Evolutionary conservation across 75 land plant species (phyloP).

Genomic region (Pseudotsuga menziesii): DNA sequence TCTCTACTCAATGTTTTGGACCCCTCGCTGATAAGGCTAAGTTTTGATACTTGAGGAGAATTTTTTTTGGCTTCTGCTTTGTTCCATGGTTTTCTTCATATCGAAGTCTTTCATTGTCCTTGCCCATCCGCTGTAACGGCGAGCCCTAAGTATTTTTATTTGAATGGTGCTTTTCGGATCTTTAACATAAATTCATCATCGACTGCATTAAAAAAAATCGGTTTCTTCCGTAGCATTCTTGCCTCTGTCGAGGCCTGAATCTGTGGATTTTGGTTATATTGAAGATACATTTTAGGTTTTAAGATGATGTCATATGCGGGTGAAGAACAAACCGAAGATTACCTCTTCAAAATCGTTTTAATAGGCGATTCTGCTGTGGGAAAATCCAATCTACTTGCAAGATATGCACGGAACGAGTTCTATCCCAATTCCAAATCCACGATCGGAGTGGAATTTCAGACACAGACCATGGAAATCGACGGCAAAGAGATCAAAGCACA

Average conservation of each 20-base stretch:
- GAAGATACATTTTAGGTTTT: background rate
- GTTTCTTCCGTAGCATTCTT: background rate
- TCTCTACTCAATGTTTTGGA: no score
- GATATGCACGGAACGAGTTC: conserved; percentile 69
- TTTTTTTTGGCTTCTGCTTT: no score
- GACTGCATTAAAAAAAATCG: background rate
- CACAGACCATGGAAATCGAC: conserved; percentile 71
- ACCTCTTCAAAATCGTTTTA: conserved; percentile 72
- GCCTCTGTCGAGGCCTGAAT: background rate
- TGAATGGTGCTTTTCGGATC: background rate
- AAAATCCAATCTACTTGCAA: conserved; percentile 69
- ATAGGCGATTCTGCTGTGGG: conserved; percentile 85
- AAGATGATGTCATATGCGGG: conserved; percentile 48
- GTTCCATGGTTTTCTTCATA: no score
- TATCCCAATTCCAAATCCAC: conserved; percentile 78
- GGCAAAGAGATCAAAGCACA: conserved; percentile 86
- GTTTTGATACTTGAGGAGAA: no score
- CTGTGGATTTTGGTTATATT: no score
- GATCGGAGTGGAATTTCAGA: conserved; percentile 85
- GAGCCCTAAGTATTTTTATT: background rate
- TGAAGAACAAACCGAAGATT: conserved; percentile 58
- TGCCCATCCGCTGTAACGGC: background rate
- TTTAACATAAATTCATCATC: background rate
- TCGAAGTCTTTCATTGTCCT: no score
- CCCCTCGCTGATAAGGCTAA: no score